Conservation (phyloP, 2,329 filamentous ascomycete species). For the Phoma sp. region DNA sequence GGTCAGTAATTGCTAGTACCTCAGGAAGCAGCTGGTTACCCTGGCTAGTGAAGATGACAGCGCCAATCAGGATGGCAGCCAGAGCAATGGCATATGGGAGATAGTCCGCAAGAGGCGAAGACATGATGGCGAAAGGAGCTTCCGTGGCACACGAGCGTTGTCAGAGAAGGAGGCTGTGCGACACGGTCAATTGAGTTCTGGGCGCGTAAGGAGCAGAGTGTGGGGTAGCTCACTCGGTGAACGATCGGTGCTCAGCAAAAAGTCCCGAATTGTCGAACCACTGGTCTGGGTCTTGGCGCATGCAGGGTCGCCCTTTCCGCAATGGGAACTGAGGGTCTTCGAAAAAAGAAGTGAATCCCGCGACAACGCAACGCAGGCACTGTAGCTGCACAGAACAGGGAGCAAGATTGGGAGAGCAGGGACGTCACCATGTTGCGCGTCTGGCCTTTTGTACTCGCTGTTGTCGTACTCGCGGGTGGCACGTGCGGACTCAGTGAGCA, state of each 20-base stretch:
- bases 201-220: neutral
- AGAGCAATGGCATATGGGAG: slow-evolving; percentile 71
- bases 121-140: slow-evolving; percentile 25
- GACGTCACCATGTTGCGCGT: neutral
- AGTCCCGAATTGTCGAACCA: neutral
- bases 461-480: neutral
- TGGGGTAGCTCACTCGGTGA: slow-evolving; percentile 13
- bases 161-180: neutral
- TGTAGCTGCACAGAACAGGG: neutral
- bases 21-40: neutral
- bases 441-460: neutral
- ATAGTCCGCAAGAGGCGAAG: slow-evolving; percentile 51
- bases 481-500: slow-evolving; percentile 8
- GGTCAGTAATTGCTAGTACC: neutral
- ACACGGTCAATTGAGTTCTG: slow-evolving; percentile 8
- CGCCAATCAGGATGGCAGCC: slow-evolving; percentile 63
- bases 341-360: slow-evolving; percentile 9
- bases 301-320: slow-evolving; percentile 11
- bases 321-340: neutral
- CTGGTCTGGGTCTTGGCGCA: slow-evolving; percentile 7
- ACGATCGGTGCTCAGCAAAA: slow-evolving; percentile 15
- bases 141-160: neutral
- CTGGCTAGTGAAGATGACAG: slow-evolving; percentile 11
- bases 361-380: neutral
- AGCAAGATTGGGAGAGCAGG: no score